These are phyloP conservation scores for Penstemon newberryi DNA, from an alignment of 257 asterid genomes.

Conservation along the genomic window DNA sequence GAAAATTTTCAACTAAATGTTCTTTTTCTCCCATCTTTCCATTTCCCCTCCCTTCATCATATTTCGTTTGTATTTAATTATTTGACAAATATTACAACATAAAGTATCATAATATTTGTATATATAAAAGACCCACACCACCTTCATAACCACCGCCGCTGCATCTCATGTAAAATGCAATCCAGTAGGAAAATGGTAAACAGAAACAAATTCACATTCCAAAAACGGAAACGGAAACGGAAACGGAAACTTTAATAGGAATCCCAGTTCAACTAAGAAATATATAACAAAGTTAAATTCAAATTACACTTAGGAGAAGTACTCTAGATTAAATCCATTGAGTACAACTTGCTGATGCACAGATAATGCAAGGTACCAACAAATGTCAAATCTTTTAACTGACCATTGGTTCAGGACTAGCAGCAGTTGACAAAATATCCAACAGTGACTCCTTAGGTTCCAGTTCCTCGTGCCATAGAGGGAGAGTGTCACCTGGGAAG, in stretches of 20 bases:
- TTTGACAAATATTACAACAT: too few relatives aligned
- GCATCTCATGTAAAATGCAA: background rate
- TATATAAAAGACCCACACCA: too few relatives aligned
- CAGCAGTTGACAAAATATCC: slow-evolving; percentile 49
- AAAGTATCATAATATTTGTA: too few relatives aligned
- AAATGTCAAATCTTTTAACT: background rate
- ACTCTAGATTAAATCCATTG: background rate
- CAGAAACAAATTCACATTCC: background rate
- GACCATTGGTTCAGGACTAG: slow-evolving; percentile 60
- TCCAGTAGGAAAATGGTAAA: background rate
- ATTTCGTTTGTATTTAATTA: too few relatives aligned
- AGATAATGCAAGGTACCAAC: background rate
- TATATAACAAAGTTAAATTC: background rate
- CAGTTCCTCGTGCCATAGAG: slow-evolving; percentile 75
- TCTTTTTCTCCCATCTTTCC: too few relatives aligned
- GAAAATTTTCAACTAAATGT: too few relatives aligned
- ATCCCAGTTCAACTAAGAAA: slow-evolving; percentile 6
- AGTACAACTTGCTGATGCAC: slow-evolving; percentile 5
- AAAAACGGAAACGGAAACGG: background rate
- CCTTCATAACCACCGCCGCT: too few relatives aligned
- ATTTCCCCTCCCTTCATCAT: too few relatives aligned
- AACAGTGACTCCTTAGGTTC: slow-evolving; percentile 64
- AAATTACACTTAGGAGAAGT: background rate
- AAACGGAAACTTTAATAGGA: background rate
- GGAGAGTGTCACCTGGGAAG: slow-evolving; percentile 67